A percentile compares a stretch with the other conserved stretches of the same genome.
phyloP scores from a whole-genome alignment of 2,329 filamentous ascomycete genomes.

The Diaporthe citri region DNA sequence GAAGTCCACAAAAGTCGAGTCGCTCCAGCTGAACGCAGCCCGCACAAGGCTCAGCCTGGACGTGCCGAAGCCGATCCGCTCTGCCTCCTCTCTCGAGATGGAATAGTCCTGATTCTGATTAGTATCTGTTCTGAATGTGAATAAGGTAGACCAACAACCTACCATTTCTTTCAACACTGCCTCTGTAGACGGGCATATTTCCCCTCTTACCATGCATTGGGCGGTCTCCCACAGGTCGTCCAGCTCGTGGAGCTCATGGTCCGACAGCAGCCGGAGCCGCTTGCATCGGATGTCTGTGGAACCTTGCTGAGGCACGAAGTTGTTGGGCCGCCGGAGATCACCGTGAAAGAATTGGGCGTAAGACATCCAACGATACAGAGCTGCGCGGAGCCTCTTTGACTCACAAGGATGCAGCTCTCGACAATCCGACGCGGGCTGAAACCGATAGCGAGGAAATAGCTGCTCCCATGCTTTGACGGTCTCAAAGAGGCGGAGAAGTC shows the following conservation, averaged over 20 bases:
- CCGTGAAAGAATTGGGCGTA: conserved; percentile 66
- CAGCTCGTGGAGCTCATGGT: conserved; percentile 59
- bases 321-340: conserved; percentile 50
- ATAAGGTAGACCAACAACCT: conserved; percentile 39
- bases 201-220: conserved; percentile 57
- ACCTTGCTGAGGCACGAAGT: conserved; percentile 37
- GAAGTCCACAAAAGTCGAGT: conserved; percentile 46
- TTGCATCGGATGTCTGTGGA: conserved; percentile 54
- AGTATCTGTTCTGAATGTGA: background rate
- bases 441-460: conserved; percentile 52
- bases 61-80: conserved; percentile 39
- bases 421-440: conserved; percentile 58
- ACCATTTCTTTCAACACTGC: conserved; percentile 51
- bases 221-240: conserved; percentile 60
- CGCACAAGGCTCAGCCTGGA: conserved; percentile 36
- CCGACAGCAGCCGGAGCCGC: conserved; percentile 59
- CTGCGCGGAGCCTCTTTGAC: conserved; percentile 60
- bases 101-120: conserved; percentile 5
- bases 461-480: conserved; percentile 56
- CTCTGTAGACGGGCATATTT: conserved; percentile 61
- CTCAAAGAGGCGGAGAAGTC: conserved; percentile 49
- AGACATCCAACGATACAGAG: conserved; percentile 67
- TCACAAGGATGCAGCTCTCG: conserved; percentile 59
- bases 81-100: conserved; percentile 5
- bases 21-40: conserved; percentile 47